Percentiles rank a stretch among this genome's conserved stretches.
These are phyloP conservation scores for Globisporangium echinulatum DNA, from an alignment of 352 stramenopile genomes.

Conservation along the genomic window DNA sequence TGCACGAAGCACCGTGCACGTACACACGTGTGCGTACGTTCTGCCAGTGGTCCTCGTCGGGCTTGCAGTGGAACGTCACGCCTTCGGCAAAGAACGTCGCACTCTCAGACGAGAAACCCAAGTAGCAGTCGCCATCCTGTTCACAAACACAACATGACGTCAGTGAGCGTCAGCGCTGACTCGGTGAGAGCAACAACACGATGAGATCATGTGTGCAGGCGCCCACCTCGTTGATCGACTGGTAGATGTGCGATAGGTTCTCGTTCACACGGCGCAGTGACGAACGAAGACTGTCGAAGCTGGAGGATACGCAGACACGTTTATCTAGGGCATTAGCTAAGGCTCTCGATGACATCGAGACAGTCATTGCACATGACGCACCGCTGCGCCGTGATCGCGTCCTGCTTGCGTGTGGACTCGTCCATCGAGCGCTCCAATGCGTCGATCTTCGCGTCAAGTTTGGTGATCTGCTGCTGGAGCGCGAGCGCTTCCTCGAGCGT, in stretches of 20 bases:
- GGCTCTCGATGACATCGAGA: no score
- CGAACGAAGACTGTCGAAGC: constrained; percentile 7
- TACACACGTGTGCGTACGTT: constrained; percentile 6
- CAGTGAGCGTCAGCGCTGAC: no score
- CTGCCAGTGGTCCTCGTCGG: constrained; percentile 36
- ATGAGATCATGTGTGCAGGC: background rate
- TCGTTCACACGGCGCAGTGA: constrained; percentile 15
- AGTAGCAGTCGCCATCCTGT: constrained; percentile 34
- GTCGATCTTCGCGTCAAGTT: constrained; percentile 11
- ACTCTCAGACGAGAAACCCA: constrained; percentile 25
- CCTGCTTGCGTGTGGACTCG: constrained; percentile 5
- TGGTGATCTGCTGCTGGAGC: constrained; percentile 7
- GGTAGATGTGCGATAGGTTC: constrained; percentile 22
- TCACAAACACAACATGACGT: no score
- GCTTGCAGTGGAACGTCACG: constrained; percentile 33
- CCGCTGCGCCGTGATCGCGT: background rate
- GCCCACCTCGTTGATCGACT: constrained; percentile 21
- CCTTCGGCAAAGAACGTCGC: constrained; percentile 26
- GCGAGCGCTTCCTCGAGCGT: constrained; percentile 6
- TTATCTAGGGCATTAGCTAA: background rate
- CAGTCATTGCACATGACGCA: background rate
- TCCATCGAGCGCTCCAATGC: constrained; percentile 11
- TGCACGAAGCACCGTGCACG: background rate
- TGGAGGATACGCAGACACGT: background rate
- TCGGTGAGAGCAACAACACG: no score